Conservation (phyloP, 2,329 filamentous ascomycete genomes). For the Alternaria dauci region DNA sequence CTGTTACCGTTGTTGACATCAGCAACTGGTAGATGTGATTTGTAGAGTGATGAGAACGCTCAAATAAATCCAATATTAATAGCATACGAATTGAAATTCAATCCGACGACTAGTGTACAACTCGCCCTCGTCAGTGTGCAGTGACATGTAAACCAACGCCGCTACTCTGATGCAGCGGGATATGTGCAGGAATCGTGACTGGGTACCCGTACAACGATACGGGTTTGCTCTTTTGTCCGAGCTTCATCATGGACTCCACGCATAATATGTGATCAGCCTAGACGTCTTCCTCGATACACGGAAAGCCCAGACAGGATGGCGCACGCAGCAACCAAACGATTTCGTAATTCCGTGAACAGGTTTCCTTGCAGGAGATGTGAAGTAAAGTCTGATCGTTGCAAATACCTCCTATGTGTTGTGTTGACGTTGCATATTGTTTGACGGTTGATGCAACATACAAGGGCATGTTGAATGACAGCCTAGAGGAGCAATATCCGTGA, state of each 20-base stretch:
- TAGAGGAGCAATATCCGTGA: not conserved
- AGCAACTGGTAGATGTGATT: slow-evolving; percentile 15
- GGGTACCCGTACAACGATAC: not conserved
- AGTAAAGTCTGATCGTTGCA: not conserved
- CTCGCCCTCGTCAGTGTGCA: not conserved
- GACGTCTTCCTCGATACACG: not conserved
- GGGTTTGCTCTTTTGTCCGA: no score
- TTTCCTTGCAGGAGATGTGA: not conserved
- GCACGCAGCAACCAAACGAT: not conserved
- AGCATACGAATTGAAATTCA: not conserved
- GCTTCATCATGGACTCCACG: not conserved
- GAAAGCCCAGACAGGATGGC: not conserved
- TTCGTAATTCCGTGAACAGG: not conserved
- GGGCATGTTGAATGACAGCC: not conserved
- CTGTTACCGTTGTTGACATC: slow-evolving; percentile 46
- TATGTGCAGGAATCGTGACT: not conserved
- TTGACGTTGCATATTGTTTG: not conserved
- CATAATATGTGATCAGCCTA: not conserved
- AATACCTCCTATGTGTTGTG: not conserved
- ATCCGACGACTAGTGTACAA: not conserved
- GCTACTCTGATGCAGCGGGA: not conserved
- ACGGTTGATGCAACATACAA: not conserved
- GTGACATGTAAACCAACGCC: not conserved
- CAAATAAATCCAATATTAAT: not conserved
- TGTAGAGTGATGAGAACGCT: not conserved